Evolutionary conservation across 192 early-diverging fungal genomes (phyloP).

Genomic region (Spizellomyces sp.): DNA sequence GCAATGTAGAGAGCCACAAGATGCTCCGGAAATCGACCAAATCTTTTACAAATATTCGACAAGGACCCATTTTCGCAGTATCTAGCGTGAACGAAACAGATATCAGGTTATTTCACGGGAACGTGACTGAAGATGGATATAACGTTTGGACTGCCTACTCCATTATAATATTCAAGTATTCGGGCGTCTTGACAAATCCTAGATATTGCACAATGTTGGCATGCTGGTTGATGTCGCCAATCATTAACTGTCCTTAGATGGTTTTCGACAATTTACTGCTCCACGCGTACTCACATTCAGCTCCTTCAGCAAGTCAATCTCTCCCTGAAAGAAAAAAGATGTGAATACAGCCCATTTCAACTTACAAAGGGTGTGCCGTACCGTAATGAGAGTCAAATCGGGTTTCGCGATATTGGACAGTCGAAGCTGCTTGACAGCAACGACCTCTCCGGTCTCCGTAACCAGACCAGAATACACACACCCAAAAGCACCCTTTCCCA

Average conservation of each 20-base stretch:
- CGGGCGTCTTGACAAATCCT: conserved; percentile 44
- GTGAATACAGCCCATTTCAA: conserved; percentile 3
- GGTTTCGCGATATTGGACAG: conserved; percentile 32
- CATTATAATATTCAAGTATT: conserved; percentile 50
- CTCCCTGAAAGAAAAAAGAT: conserved; percentile 29
- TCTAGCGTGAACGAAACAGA: conserved; percentile 13
- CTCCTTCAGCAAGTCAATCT: conserved; percentile 55
- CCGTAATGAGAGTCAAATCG: conserved; percentile 48
- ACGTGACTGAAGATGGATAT: background rate
- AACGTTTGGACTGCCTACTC: conserved; percentile 28
- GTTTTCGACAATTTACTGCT: background rate
- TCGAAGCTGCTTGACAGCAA: conserved; percentile 52
- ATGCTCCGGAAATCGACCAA: conserved; percentile 89
- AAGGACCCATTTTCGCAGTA: conserved; percentile 89
- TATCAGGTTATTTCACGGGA: background rate
- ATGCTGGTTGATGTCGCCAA: conserved; percentile 27
- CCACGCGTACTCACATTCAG: conserved; percentile 29
- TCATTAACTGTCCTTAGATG: background rate
- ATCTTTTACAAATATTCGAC: conserved; percentile 78
- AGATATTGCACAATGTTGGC: conserved; percentile 54
- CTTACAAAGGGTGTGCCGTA: conserved; percentile 1
- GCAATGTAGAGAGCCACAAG: conserved; percentile 82
- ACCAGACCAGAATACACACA: conserved; percentile 46
- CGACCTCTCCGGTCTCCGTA: conserved; percentile 47
- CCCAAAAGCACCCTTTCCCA: conserved; percentile 54